These are phyloP conservation scores for Flaveria brownii DNA, from an alignment of 129 eudicot genomes.

Conservation along the genomic window DNA sequence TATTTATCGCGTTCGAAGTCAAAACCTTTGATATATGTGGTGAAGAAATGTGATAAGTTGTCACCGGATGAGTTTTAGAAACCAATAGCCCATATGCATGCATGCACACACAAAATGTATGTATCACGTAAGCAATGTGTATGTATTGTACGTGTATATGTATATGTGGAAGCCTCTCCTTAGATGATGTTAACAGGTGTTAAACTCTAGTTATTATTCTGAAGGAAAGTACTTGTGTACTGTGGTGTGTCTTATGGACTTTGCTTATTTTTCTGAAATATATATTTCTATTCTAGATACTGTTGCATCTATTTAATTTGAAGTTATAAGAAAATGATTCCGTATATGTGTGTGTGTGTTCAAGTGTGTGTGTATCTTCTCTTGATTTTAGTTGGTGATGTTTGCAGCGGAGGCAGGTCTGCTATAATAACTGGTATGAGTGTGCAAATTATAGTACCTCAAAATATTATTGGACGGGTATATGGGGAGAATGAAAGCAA, in stretches of 20 bases:
- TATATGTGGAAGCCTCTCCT: background rate
- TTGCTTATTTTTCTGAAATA: background rate
- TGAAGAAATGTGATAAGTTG: background rate
- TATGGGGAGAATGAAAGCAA: slow-evolving; percentile 78
- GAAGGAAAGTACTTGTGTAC: background rate
- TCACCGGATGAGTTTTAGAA: background rate
- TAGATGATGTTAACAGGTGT: too few species aligned
- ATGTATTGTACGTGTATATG: background rate
- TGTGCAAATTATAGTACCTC: slow-evolving; percentile 66
- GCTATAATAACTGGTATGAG: slow-evolving; percentile 67
- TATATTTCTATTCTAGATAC: background rate
- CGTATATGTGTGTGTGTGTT: too few species aligned
- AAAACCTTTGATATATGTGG: background rate
- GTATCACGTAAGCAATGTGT: background rate
- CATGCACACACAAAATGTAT: background rate
- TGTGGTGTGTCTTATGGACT: background rate
- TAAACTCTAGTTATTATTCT: background rate
- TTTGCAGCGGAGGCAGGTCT: slow-evolving; percentile 61
- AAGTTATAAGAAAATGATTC: background rate
- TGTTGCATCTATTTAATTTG: slow-evolving; percentile 11
- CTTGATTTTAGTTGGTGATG: slow-evolving; percentile 2
- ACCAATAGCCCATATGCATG: background rate
- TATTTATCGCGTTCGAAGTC: background rate
- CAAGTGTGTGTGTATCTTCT: background rate
- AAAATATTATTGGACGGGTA: slow-evolving; percentile 54